Percentiles rank a stretch among this genome's conserved stretches.
These are phyloP conservation scores for Mesostigma viride DNA, from an alignment of 139 green algal species.

Conservation along the genomic window DNA sequence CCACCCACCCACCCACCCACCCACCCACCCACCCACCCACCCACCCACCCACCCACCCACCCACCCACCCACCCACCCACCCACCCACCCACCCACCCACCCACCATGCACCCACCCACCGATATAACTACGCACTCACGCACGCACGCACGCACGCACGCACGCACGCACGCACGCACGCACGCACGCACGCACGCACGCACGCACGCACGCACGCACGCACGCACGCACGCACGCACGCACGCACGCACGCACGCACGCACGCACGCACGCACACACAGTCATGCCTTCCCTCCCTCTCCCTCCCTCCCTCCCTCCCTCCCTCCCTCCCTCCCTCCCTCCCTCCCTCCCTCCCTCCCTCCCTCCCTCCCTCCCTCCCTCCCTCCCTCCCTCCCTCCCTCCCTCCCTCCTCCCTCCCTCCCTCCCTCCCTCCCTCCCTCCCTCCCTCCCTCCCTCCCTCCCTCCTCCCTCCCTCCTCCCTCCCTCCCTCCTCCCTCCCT, in stretches of 20 bases:
- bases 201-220: no score
- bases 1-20: no score
- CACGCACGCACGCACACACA: background rate
- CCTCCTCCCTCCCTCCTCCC: background rate
- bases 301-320: background rate
- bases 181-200: no score
- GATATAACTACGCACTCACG: no score
- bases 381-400: background rate
- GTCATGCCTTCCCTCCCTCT: no score
- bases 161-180: no score
- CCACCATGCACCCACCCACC: no score
- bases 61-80: no score
- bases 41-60: no score
- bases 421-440: conserved; percentile 4
- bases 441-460: background rate
- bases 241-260: background rate
- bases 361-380: background rate
- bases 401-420: conserved; percentile 8
- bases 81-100: no score
- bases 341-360: background rate
- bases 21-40: no score
- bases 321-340: background rate
- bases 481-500: background rate
- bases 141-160: no score
- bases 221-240: background rate